Evolutionary conservation across 495 filamentous ascomycete species (phyloP).

Genomic region (Hypoxylon rickii): DNA sequence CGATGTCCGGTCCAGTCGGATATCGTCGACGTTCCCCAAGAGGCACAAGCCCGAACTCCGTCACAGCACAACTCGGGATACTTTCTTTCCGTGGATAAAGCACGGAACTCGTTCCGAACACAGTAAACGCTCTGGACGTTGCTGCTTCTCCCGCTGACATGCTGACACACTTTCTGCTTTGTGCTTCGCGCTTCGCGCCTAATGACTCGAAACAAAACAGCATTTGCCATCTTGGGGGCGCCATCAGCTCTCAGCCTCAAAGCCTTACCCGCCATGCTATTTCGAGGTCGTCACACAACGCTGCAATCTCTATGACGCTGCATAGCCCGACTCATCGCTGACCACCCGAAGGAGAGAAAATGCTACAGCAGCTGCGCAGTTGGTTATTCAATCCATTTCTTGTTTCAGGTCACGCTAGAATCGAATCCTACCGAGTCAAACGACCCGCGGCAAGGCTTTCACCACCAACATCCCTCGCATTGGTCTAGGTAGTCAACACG

Average conservation of each 20-base stretch:
- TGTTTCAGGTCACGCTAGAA: conserved; percentile 33
- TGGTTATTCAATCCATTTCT: conserved; percentile 19
- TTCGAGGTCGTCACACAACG: conserved; percentile 23
- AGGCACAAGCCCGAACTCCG: no score
- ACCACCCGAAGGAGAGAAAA: conserved; percentile 17
- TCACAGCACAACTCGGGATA: no score
- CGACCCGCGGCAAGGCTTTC: conserved; percentile 7
- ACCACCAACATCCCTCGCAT: not conserved
- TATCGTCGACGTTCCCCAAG: not conserved
- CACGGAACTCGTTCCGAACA: no score
- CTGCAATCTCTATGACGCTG: conserved; percentile 1
- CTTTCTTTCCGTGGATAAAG: no score
- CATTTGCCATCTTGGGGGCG: not conserved
- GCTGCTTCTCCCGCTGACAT: no score
- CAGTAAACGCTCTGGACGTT: no score
- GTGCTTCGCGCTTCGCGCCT: not conserved
- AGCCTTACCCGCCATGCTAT: conserved; percentile 29
- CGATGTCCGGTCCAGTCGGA: no score
- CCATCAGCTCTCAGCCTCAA: conserved; percentile 27
- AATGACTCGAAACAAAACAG: not conserved
- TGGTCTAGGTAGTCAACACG: no score
- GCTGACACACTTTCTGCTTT: not conserved
- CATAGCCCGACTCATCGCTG: conserved; percentile 16
- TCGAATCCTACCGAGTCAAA: conserved; percentile 21
- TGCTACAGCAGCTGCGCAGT: conserved; percentile 23